phyloP scores from a whole-genome alignment of 78 protist genomes.

The Tieghemostelium lacteum region DNA sequence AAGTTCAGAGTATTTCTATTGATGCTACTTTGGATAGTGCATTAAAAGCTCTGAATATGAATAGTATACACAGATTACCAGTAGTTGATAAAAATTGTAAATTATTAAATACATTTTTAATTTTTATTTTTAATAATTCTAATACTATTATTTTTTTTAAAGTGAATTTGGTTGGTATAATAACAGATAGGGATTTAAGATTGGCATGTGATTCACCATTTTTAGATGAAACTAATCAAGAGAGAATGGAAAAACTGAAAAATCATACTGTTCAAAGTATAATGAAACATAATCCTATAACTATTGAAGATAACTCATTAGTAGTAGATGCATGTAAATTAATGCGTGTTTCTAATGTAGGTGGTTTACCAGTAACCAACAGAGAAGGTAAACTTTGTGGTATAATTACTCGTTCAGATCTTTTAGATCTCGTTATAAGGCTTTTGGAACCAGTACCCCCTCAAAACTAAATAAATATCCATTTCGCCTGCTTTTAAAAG shows the following conservation, averaged over 20 bases:
- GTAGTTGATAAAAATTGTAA: conserved; percentile 48
- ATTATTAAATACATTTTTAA: neutral
- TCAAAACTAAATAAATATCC: conserved; percentile 42
- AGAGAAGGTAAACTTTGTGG: conserved; percentile 37
- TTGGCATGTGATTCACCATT: conserved; percentile 58
- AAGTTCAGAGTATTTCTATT: conserved; percentile 6
- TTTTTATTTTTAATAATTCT: too few species aligned
- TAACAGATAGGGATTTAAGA: conserved; percentile 74
- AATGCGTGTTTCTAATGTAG: conserved; percentile 48
- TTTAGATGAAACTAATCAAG: conserved; percentile 40
- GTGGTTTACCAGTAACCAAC: conserved; percentile 53
- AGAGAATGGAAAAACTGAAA: conserved; percentile 27
- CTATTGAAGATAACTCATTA: conserved; percentile 41
- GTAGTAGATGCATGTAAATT: conserved; percentile 45
- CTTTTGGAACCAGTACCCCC: conserved; percentile 68
- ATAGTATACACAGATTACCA: conserved; percentile 56
- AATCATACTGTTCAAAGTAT: conserved; percentile 11
- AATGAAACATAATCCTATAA: conserved; percentile 53
- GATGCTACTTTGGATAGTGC: conserved; percentile 52
- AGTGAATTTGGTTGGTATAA: conserved; percentile 14
- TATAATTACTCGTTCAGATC: conserved; percentile 44
- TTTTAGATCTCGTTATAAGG: conserved; percentile 50
- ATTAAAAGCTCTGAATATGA: conserved; percentile 28
- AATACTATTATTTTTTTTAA: neutral
- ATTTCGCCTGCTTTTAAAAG: too few species aligned